Evolutionary conservation across 805 yeast genomes (phyloP).

Genomic region (Zygosaccharomyces kombuchaensis): DNA sequence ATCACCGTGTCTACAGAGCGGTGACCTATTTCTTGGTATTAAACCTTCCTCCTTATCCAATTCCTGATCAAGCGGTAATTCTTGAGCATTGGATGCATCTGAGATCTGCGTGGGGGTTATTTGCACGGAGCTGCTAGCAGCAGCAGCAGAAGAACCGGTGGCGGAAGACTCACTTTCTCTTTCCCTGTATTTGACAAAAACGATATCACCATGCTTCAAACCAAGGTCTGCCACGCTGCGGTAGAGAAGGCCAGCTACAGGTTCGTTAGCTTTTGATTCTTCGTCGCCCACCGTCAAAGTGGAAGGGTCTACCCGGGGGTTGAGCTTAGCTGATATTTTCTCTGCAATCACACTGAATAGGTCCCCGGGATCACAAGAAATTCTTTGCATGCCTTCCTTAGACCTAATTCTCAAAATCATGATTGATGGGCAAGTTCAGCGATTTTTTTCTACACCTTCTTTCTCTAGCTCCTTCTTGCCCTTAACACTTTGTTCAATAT

Average conservation of each 20-base stretch:
- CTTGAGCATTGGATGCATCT: slow-evolving; percentile 37
- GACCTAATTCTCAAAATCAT: slow-evolving; percentile 77
- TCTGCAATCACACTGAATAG: slow-evolving; percentile 43
- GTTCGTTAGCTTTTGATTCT: slow-evolving; percentile 29
- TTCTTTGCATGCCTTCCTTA: slow-evolving; percentile 77
- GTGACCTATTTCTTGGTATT: slow-evolving; percentile 57
- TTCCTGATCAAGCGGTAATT: slow-evolving; percentile 60
- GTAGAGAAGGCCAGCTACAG: slow-evolving; percentile 23
- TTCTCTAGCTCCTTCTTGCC: not conserved
- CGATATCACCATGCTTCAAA: slow-evolving; percentile 58
- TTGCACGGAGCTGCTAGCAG: slow-evolving; percentile 12
- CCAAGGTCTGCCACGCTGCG: slow-evolving; percentile 41
- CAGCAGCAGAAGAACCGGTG: slow-evolving; percentile 1
- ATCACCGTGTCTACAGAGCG: slow-evolving; percentile 79
- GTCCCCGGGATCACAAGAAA: slow-evolving; percentile 44
- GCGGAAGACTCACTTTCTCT: slow-evolving; percentile 4
- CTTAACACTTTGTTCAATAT: not conserved
- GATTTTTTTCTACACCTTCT: not conserved
- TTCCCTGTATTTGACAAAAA: slow-evolving; percentile 40
- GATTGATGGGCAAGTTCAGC: not conserved
- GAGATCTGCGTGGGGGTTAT: slow-evolving; percentile 7
- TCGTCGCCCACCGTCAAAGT: slow-evolving; percentile 28
- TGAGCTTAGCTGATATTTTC: slow-evolving; percentile 31
- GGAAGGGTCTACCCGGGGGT: slow-evolving; percentile 24
- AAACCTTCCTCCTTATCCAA: slow-evolving; percentile 68